Percentiles rank a stretch among this genome's conserved stretches.
Conservation (phyloP, 805 yeast species). For the Wickerhamomyces xylosicus region DNA sequence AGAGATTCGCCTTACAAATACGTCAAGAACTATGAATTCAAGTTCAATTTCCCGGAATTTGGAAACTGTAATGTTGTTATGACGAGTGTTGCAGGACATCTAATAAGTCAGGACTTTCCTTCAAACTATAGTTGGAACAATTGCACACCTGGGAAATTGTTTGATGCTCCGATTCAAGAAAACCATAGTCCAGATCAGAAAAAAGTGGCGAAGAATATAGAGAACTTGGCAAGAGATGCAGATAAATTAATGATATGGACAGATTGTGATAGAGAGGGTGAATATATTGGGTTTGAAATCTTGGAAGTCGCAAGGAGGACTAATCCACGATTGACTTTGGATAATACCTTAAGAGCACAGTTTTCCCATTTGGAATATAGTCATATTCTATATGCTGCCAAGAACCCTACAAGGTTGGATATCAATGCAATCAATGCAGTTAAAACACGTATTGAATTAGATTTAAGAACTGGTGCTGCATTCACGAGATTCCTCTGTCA, state of each 20-base stretch:
- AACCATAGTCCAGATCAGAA: constrained; percentile 28
- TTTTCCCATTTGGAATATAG: constrained; percentile 78
- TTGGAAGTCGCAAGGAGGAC: constrained; percentile 51
- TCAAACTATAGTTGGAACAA: constrained; percentile 54
- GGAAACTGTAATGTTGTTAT: constrained; percentile 75
- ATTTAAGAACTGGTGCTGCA: constrained; percentile 79
- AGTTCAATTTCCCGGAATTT: constrained; percentile 46
- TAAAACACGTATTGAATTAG: constrained; percentile 75
- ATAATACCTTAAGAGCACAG: constrained; percentile 58
- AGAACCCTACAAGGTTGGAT: constrained; percentile 53
- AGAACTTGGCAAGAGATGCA: constrained; percentile 48
- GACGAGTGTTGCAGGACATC: constrained; percentile 90
- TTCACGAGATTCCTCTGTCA: constrained; percentile 75
- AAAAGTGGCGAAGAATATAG: constrained; percentile 56
- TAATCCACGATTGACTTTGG: constrained; percentile 33
- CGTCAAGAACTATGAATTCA: constrained; percentile 73
- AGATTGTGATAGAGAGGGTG: constrained; percentile 97
- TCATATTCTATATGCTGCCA: constrained; percentile 72
- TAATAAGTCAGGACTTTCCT: constrained; percentile 57
- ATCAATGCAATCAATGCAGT: constrained; percentile 74
- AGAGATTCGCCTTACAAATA: constrained; percentile 46
- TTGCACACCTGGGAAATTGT: constrained; percentile 53
- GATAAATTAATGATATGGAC: constrained; percentile 87
- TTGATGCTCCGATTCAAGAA: constrained; percentile 57
- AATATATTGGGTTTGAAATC: constrained; percentile 81